Conservation (phyloP, 139 green algal genomes). For the Monoraphidium neglectum region DNA sequence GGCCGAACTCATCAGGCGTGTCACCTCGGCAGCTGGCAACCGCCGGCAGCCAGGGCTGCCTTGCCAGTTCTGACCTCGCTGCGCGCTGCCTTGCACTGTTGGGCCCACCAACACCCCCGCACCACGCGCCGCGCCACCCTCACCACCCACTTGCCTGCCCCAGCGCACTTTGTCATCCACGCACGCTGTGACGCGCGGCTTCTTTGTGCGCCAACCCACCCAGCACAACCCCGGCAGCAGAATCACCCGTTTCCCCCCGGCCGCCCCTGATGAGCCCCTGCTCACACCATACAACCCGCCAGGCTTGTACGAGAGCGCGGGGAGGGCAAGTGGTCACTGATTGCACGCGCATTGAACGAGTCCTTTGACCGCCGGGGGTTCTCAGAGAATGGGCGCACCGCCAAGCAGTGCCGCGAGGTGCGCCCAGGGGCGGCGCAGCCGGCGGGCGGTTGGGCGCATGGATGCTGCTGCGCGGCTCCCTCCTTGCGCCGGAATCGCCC, state of each 20-base stretch:
- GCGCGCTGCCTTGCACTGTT: not conserved
- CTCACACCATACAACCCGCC: not conserved
- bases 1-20: conserved; percentile 44
- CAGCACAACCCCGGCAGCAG: not conserved
- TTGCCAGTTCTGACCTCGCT: not conserved
- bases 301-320: conserved; percentile 65
- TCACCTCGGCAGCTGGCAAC: no score
- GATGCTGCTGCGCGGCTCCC: no score
- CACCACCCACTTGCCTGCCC: not conserved
- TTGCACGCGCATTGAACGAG: conserved; percentile 52
- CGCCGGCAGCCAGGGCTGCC: no score
- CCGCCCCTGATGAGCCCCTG: not conserved
- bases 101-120: no score
- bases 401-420: conserved; percentile 78
- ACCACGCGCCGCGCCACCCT: no score
- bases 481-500: no score
- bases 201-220: not conserved
- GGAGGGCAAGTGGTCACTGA: conserved; percentile 57
- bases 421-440: no score
- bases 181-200: not conserved
- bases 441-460: no score
- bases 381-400: conserved; percentile 57
- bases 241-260: not conserved
- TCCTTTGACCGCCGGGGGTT: conserved; percentile 32
- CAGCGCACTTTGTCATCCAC: not conserved